Base-by-base conservation (phyloP, 345 rosid genomes). In the Ricinus communis region DNA sequence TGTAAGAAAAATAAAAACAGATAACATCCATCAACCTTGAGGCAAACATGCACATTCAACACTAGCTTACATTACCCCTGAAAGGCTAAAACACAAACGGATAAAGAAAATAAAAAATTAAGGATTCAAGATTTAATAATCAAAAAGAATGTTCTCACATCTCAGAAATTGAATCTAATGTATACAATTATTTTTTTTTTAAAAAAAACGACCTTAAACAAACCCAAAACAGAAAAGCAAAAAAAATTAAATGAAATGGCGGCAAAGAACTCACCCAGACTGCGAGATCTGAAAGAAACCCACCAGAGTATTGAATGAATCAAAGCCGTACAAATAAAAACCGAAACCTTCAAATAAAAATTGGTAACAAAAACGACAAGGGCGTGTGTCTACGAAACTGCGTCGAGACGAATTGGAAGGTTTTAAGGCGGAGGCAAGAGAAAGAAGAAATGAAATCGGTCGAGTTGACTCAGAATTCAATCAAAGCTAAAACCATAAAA, bases 261-360 rank as follows among this genome's bases (percentile, higher is more conserved):
- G 70, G 5, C 7, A 3, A 53, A 71, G 50, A 66, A 65, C 87
- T 80, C 41, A 88, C 86, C 56, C 83, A 53, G 76, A 61, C 65
- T 22, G 33, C 61, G 65, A 80, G 84, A 86, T 86, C 88, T 68
- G 78, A 62, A 43, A 22, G 36, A 22, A 33, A 47, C 15, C 36
- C 41, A 30, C 40, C 38, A 47, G 14, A 65, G 38, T 8, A 47
- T 7, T 15, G 52, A 64, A 15, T 28, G 69, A 65, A 65, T 28
- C 69, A 21, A 19, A 19, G 15, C 27, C 40, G 43, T 5, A 28
- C 27, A 28, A 65, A 46, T 47, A 27, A 30, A 16, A 5, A 18
- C n/a, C 6, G 16, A 41, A 71, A 60, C 8, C 66, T 47, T 60
- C 33, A 8, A 24, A 19, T 0, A n/a, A 45, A 11, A 53, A 45